Conservation (phyloP, 495 filamentous ascomycete species). For the Penicillium ochrochloron region DNA sequence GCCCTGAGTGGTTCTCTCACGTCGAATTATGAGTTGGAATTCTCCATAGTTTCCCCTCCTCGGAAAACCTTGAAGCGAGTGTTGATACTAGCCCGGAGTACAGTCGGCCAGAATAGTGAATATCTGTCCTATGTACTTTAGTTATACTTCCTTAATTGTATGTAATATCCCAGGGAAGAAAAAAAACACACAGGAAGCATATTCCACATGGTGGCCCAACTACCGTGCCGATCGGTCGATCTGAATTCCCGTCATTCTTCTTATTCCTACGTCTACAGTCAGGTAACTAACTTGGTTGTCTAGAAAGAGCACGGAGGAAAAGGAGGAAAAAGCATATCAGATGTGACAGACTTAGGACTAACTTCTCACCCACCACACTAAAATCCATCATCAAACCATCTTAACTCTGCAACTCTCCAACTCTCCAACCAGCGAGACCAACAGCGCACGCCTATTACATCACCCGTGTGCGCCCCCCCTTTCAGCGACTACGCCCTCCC, state of each 20-base stretch:
- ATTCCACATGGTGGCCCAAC: slow-evolving; percentile 10
- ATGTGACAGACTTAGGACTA: neutral
- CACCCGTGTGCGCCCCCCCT: slow-evolving; percentile 18
- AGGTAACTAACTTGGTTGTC: too few relatives aligned
- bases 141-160: neutral
- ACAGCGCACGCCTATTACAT: slow-evolving; percentile 25
- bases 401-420: neutral
- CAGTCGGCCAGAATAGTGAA: neutral
- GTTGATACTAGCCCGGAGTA: neutral
- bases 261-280: neutral
- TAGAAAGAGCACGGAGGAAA: neutral
- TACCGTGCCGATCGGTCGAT: slow-evolving; percentile 32
- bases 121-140: neutral
- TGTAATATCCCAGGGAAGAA: neutral
- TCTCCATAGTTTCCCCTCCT: neutral
- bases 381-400: neutral
- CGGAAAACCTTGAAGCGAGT: neutral
- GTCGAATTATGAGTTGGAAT: neutral
- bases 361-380: neutral
- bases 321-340: neutral
- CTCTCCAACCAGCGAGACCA: neutral
- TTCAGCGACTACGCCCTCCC: slow-evolving; percentile 45
- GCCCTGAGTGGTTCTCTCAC: neutral
- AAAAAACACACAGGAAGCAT: neutral
- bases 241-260: slow-evolving; percentile 12